These are phyloP conservation scores for Balamuthia mandrillaris DNA, from an alignment of 208 protist species.

Conservation along the genomic window DNA sequence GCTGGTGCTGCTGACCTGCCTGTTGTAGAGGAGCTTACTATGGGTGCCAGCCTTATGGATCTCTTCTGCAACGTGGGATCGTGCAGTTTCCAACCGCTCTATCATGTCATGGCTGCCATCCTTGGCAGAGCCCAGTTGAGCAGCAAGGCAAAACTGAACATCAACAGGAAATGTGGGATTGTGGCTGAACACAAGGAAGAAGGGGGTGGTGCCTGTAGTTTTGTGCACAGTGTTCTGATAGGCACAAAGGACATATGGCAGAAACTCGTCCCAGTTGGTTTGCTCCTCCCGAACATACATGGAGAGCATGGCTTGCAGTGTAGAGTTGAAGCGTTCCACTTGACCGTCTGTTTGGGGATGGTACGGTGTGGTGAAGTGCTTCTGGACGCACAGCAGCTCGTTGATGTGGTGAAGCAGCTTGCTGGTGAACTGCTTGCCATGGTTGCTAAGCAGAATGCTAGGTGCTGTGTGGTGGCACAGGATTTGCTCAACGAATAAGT, in stretches of 20 bases:
- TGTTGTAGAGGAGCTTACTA: too few species aligned
- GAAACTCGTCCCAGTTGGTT: not conserved
- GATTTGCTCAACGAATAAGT: not conserved
- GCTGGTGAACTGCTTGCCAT: not conserved
- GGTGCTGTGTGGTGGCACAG: constrained; percentile 24
- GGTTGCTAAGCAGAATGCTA: constrained; percentile 4
- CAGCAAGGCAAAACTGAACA: too few species aligned
- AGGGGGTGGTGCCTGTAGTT: constrained; percentile 23
- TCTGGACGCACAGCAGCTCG: not conserved
- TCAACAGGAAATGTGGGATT: too few species aligned
- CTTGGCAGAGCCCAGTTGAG: too few species aligned
- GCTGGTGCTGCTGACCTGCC: too few species aligned
- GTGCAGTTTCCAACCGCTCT: too few species aligned
- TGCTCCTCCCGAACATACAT: not conserved
- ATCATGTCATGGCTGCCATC: too few species aligned
- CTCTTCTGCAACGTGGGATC: too few species aligned
- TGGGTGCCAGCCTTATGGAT: too few species aligned
- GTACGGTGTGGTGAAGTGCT: constrained; percentile 23
- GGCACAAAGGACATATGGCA: not conserved
- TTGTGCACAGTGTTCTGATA: not conserved
- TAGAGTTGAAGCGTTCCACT: constrained; percentile 40
- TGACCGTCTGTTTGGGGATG: constrained; percentile 49
- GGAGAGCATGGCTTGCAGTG: not conserved
- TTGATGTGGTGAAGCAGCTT: not conserved
- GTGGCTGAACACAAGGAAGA: too few species aligned